A percentile compares a stretch with the other conserved stretches of the same genome.
Evolutionary conservation across 306 rosid genomes (phyloP).

Genomic region (Lablab purpureus): DNA sequence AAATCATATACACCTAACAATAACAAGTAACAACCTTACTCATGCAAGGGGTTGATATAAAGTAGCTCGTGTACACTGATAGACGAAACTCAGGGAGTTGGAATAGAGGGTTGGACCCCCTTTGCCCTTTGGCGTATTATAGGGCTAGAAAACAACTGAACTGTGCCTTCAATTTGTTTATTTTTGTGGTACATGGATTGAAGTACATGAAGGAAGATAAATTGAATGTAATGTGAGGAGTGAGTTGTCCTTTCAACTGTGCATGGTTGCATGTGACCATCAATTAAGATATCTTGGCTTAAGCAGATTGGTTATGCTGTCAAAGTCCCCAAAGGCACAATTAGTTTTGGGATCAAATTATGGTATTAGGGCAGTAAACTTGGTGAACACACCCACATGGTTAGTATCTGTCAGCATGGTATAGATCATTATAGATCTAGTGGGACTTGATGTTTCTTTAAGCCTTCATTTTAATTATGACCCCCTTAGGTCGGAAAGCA

Average conservation of each 20-base stretch:
- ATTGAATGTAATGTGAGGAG: conserved; percentile 28
- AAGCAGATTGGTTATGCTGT: conserved; percentile 41
- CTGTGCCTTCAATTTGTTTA: not conserved
- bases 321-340: conserved; percentile 31
- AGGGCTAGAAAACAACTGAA: conserved; percentile 1
- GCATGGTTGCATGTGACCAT: conserved; percentile 35
- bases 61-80: conserved; percentile 17
- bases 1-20: not conserved
- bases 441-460: conserved; percentile 49
- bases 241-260: conserved; percentile 46
- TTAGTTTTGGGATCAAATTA: conserved; percentile 32
- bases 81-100: conserved; percentile 7
- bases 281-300: conserved; percentile 40
- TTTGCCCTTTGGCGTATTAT: conserved; percentile 5
- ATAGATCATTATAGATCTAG: conserved; percentile 33
- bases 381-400: conserved; percentile 21
- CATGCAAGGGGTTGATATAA: conserved; percentile 19
- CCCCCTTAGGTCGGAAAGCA: conserved; percentile 44
- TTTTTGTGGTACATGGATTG: not conserved
- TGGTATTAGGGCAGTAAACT: conserved; percentile 26
- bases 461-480: conserved; percentile 45
- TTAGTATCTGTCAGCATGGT: conserved; percentile 23
- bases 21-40: not conserved
- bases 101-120: conserved; percentile 19
- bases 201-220: conserved; percentile 41